Conservation (phyloP, 2,329 filamentous ascomycete genomes). For the Neodidymelliopsis sp. region DNA sequence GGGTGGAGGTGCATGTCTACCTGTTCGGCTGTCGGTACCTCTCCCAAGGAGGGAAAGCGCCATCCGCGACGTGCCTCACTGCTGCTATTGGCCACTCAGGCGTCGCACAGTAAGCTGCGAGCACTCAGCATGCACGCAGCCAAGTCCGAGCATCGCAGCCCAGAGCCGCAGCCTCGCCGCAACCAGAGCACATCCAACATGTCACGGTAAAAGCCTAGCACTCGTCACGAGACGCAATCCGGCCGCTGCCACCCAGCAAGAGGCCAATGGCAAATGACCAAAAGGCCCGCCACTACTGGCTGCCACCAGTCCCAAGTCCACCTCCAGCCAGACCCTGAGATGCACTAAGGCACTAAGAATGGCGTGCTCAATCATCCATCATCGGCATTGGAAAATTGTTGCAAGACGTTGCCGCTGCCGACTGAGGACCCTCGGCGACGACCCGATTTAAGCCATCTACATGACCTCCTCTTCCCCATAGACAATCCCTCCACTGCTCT, state of each 20-base stretch:
- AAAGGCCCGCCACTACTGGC: conserved; percentile 16
- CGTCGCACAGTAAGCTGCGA: conserved; percentile 21
- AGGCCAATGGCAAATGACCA: conserved; percentile 20
- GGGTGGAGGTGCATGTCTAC: conserved; percentile 25
- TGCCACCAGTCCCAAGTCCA: conserved; percentile 10
- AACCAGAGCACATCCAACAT: conserved; percentile 4
- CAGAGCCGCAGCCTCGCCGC: background rate
- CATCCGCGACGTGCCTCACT: background rate
- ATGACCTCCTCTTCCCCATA: conserved; percentile 26
- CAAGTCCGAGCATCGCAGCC: too few species aligned
- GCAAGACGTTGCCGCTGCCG: conserved; percentile 34
- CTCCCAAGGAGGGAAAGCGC: conserved; percentile 25
- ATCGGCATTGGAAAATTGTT: conserved; percentile 37
- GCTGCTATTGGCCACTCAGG: conserved; percentile 28
- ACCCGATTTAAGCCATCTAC: conserved; percentile 28
- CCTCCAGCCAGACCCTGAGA: too few species aligned
- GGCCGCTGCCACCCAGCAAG: conserved; percentile 9
- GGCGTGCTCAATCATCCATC: conserved; percentile 28
- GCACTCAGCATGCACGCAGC: too few species aligned
- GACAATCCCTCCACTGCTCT: conserved; percentile 27
- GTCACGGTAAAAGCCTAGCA: background rate
- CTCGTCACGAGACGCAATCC: conserved; percentile 18
- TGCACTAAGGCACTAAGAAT: conserved; percentile 24
- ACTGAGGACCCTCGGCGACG: conserved; percentile 39
- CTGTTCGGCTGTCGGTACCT: conserved; percentile 23